phyloP scores from a whole-genome alignment of 495 filamentous ascomycete species.

The Pyronema omphalodes region DNA sequence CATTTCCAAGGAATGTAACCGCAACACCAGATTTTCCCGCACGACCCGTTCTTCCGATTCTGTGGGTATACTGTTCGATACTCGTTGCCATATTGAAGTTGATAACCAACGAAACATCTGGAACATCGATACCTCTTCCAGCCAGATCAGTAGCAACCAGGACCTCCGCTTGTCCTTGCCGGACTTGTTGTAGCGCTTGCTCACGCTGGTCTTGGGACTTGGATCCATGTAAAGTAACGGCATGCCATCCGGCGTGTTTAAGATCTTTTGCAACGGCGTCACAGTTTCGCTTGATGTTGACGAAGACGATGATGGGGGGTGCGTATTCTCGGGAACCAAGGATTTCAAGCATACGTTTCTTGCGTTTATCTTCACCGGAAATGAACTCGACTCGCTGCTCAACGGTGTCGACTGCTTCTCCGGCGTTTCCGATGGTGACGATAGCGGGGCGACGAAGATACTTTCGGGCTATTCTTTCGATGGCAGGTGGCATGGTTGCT shows the following conservation, averaged over 20 bases:
- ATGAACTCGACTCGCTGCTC: conserved; percentile 95
- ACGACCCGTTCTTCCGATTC: conserved; percentile 93
- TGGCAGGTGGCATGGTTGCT: conserved; percentile 84
- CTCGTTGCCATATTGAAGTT: conserved; percentile 97
- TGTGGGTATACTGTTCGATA: conserved; percentile 94
- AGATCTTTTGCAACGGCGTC: conserved; percentile 91
- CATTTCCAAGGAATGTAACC: conserved; percentile 87
- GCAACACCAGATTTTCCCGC: conserved; percentile 95
- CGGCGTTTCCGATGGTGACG: conserved; percentile 83
- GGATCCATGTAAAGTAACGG: conserved; percentile 80
- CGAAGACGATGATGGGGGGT: conserved; percentile 94
- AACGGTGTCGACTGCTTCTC: conserved; percentile 96
- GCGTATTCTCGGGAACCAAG: conserved; percentile 69
- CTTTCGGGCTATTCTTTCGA: conserved; percentile 90
- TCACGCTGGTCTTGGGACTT: conserved; percentile 98
- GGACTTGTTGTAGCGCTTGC: conserved; percentile 72
- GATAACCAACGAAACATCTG: conserved; percentile 79
- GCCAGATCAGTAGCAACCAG: conserved; percentile 96
- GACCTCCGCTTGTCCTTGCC: conserved; percentile 60
- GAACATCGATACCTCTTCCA: conserved; percentile 94
- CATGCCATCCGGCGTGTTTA: conserved; percentile 80
- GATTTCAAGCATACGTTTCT: conserved; percentile 88
- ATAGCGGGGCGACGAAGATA: conserved; percentile 88
- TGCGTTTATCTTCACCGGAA: conserved; percentile 82
- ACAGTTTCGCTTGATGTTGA: conserved; percentile 99